Conservation (phyloP, 371 early-diverging fungal species). For the Polyrhizophydium stewartii region DNA sequence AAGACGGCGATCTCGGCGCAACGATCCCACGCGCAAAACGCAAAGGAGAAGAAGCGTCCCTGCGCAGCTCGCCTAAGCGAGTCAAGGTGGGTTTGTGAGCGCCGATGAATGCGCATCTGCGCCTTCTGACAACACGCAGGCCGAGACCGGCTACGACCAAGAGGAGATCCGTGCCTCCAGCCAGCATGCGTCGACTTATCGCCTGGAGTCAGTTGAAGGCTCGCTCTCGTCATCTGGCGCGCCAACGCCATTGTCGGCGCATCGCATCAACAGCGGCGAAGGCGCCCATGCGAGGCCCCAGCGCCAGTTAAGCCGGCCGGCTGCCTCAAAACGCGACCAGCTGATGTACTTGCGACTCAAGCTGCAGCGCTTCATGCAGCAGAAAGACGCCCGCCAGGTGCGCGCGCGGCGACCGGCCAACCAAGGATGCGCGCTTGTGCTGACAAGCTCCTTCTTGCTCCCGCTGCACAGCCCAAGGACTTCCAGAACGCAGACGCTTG, state of each 20-base stretch:
- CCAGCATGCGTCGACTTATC: too few relatives aligned
- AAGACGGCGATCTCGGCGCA: too few relatives aligned
- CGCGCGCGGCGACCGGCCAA: not conserved
- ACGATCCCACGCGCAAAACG: too few relatives aligned
- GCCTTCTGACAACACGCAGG: too few relatives aligned
- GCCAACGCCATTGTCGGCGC: not conserved
- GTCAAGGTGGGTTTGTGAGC: too few relatives aligned
- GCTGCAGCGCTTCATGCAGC: conserved; percentile 9
- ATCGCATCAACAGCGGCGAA: not conserved
- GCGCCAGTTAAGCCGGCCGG: not conserved
- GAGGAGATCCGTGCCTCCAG: too few relatives aligned
- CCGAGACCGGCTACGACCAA: too few relatives aligned
- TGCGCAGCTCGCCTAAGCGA: too few relatives aligned
- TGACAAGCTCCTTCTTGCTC: not conserved
- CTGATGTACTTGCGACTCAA: not conserved
- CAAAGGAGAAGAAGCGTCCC: too few relatives aligned
- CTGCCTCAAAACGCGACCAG: not conserved
- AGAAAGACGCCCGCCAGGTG: not conserved
- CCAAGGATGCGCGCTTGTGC: not conserved
- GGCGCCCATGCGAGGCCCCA: not conserved
- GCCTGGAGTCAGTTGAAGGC: too few relatives aligned
- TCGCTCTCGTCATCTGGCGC: not conserved
- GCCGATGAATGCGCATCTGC: too few relatives aligned
- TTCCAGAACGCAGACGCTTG: not conserved
- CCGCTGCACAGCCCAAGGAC: not conserved